These are phyloP conservation scores for Cercophora samala DNA, from an alignment of 495 filamentous ascomycete genomes.

Conservation along the genomic window DNA sequence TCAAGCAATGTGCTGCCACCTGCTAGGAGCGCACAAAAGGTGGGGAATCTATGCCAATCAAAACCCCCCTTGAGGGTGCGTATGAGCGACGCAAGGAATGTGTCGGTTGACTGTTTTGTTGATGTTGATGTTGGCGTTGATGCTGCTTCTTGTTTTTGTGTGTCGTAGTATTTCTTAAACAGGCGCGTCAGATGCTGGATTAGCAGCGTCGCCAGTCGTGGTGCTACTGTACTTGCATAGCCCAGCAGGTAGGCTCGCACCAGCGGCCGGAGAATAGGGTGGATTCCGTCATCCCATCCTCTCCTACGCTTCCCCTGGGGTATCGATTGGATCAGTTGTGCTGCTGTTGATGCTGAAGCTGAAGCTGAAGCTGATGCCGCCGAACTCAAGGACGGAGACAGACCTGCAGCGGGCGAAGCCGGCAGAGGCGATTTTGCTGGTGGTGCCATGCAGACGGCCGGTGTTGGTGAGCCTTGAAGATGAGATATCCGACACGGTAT, in stretches of 20 bases:
- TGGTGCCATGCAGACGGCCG: neutral
- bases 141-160: neutral
- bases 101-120: slow-evolving; percentile 18
- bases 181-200: slow-evolving; percentile 42
- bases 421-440: neutral
- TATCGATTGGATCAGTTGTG: neutral
- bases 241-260: slow-evolving; percentile 72
- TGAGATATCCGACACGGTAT: neutral
- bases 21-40: slow-evolving; percentile 74
- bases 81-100: slow-evolving; percentile 40
- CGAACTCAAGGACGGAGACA: neutral
- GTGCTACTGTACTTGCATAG: slow-evolving; percentile 67
- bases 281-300: slow-evolving; percentile 38
- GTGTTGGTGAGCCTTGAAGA: neutral
- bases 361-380: neutral
- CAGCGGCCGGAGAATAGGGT: slow-evolving; percentile 54
- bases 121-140: neutral
- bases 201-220: slow-evolving; percentile 59
- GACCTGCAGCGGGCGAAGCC: neutral
- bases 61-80: slow-evolving; percentile 47
- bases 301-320: slow-evolving; percentile 8
- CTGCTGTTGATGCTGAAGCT: neutral
- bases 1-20: slow-evolving; percentile 76
- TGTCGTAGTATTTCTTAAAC: slow-evolving; percentile 19
- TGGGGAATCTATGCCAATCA: slow-evolving; percentile 64